These are phyloP conservation scores for Phytophthora gonapodyides DNA, from an alignment of 352 stramenopile species.

Conservation along the genomic window DNA sequence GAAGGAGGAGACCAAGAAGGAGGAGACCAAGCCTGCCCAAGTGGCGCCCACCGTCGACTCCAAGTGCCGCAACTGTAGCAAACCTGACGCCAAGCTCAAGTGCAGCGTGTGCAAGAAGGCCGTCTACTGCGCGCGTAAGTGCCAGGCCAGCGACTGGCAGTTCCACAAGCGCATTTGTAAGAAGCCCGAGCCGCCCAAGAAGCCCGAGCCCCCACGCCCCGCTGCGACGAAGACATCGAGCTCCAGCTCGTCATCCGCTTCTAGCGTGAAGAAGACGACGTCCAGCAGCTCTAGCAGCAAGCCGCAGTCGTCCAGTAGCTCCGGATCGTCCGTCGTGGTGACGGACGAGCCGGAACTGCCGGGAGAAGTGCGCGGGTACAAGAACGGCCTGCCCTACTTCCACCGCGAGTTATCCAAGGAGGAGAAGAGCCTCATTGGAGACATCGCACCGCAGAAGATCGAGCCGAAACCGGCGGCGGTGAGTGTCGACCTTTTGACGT, in stretches of 20 bases:
- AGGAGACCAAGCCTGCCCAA: conserved; percentile 13
- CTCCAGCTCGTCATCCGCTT: conserved; percentile 14
- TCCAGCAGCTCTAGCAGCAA: conserved; percentile 23
- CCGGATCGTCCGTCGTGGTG: conserved; percentile 55
- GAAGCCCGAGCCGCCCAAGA: conserved; percentile 72
- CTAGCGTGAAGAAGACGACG: conserved; percentile 27
- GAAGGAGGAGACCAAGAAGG: conserved; percentile 41
- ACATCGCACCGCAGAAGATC: conserved; percentile 91
- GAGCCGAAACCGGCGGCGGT: conserved; percentile 44
- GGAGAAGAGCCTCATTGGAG: conserved; percentile 96
- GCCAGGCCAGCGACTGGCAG: conserved; percentile 82
- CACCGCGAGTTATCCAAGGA: conserved; percentile 97
- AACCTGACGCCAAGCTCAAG: conserved; percentile 78
- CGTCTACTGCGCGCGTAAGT: conserved; percentile 78
- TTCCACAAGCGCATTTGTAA: conserved; percentile 91
- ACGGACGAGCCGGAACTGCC: conserved; percentile 70
- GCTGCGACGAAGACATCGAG: conserved; percentile 15
- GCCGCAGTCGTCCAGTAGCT: conserved; percentile 18
- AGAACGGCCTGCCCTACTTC: conserved; percentile 94
- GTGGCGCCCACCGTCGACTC: conserved; percentile 17
- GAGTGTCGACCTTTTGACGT: conserved; percentile 7
- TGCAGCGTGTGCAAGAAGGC: conserved; percentile 89
- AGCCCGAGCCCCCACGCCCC: conserved; percentile 39
- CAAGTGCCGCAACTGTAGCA: conserved; percentile 82
- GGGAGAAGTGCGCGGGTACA: conserved; percentile 72